Percentiles rank a stretch among this genome's conserved stretches.
Evolutionary conservation across 1,139 yeast species (phyloP).

Genomic region (Geotrichum reessii): DNA sequence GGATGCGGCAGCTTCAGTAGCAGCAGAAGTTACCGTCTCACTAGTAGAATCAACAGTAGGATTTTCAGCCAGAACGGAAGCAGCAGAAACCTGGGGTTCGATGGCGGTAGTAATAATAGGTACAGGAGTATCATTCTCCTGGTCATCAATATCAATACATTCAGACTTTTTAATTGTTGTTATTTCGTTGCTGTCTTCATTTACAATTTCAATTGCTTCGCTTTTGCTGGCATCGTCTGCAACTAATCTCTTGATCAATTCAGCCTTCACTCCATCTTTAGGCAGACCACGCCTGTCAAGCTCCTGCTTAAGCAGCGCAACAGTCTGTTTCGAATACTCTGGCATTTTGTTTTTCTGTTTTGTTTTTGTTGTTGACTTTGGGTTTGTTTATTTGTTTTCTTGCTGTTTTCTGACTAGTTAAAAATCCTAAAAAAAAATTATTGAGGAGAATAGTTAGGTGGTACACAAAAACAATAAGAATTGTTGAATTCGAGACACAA

Average conservation of each 20-base stretch:
- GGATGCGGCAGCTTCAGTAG: conserved; percentile 31
- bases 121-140: conserved; percentile 19
- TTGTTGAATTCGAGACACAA: neutral
- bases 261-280: conserved; percentile 77
- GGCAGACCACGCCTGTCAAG: conserved; percentile 65
- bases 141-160: conserved; percentile 16
- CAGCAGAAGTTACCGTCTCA: conserved; percentile 20
- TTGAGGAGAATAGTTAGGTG: neutral
- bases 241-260: conserved; percentile 62
- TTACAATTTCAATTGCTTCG: conserved; percentile 24
- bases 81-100: conserved; percentile 15
- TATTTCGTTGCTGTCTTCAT: conserved; percentile 23
- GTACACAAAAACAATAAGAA: neutral
- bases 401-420: too few species aligned
- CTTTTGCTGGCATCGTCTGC: conserved; percentile 30
- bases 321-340: conserved; percentile 62
- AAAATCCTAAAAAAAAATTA: neutral
- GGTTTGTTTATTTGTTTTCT: neutral
- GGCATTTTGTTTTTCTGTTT: conserved; percentile 39
- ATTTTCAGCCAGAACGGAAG: conserved; percentile 1
- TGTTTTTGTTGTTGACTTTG: too few species aligned
- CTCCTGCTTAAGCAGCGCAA: conserved; percentile 75
- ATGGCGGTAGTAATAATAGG: conserved; percentile 21
- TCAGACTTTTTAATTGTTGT: conserved; percentile 17
- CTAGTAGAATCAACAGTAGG: conserved; percentile 14